A percentile compares a stretch with the other conserved stretches of the same genome.
phyloP scores from a whole-genome alignment of 2,329 filamentous ascomycete species.

The Verticillium klebahnii region DNA sequence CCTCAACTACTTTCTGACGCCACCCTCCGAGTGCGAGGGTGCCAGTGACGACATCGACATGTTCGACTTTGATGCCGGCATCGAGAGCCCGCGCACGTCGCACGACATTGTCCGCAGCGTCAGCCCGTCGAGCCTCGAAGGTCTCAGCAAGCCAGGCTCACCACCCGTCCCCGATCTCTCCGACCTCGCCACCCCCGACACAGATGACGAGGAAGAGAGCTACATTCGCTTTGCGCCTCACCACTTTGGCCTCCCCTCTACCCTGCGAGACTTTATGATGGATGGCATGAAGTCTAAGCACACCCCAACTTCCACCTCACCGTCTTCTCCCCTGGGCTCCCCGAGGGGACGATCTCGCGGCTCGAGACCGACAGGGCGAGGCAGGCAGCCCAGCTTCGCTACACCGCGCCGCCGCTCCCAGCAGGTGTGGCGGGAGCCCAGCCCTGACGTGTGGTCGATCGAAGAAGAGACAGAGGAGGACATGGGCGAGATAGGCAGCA shows the following conservation, averaged over 20 bases:
- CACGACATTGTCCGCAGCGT: slow-evolving; percentile 46
- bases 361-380: slow-evolving; percentile 20
- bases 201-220: slow-evolving; percentile 43
- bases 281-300: slow-evolving; percentile 22
- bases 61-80: slow-evolving; percentile 53
- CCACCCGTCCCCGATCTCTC: slow-evolving; percentile 29
- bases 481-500: slow-evolving; percentile 35
- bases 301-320: slow-evolving; percentile 16
- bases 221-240: slow-evolving; percentile 44
- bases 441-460: slow-evolving; percentile 56
- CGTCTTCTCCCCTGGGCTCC: slow-evolving; percentile 24
- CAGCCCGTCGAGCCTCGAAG: slow-evolving; percentile 51
- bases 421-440: slow-evolving; percentile 52
- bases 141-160: slow-evolving; percentile 38
- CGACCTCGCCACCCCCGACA: slow-evolving; percentile 36
- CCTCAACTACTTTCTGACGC: slow-evolving; percentile 52
- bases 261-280: slow-evolving; percentile 36
- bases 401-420: slow-evolving; percentile 32
- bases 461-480: slow-evolving; percentile 56
- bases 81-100: slow-evolving; percentile 44
- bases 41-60: slow-evolving; percentile 36
- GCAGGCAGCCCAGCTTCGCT: slow-evolving; percentile 20
- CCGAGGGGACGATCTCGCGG: slow-evolving; percentile 11
- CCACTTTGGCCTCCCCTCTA: slow-evolving; percentile 33
- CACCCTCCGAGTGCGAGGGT: slow-evolving; percentile 36